Percentiles rank a stretch among this genome's conserved stretches.
These are phyloP conservation scores for Dictyostelium brefeldianum DNA, from an alignment of 78 protist genomes.

Conservation along the genomic window DNA sequence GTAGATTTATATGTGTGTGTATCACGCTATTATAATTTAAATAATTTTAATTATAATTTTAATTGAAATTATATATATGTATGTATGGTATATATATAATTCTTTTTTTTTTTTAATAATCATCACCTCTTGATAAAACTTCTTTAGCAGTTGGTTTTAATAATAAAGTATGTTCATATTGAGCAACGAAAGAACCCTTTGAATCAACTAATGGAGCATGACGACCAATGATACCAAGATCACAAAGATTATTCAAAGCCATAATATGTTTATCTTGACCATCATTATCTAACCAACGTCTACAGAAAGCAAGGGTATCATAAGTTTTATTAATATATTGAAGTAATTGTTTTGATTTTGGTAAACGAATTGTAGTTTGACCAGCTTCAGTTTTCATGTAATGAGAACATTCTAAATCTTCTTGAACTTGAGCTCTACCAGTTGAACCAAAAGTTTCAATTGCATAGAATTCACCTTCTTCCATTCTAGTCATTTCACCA, in stretches of 20 bases:
- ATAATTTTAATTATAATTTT: no score
- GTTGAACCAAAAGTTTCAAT: constrained; percentile 99
- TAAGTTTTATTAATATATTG: constrained; percentile 90
- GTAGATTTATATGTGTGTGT: no score
- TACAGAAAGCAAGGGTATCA: constrained; percentile 98
- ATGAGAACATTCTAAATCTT: constrained; percentile 96
- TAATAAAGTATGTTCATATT: constrained; percentile 97
- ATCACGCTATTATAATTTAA: no score
- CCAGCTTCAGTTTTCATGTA: constrained; percentile 90
- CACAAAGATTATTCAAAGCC: constrained; percentile 91
- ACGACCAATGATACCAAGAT: constrained; percentile 85
- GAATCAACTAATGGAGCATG: constrained; percentile 98
- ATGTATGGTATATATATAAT: neutral
- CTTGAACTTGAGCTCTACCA: constrained; percentile 90
- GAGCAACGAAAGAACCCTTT: constrained; percentile 96
- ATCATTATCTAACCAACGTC: constrained; percentile 65
- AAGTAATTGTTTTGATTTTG: constrained; percentile 91
- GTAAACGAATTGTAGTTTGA: constrained; percentile 70
- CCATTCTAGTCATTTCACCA: constrained; percentile 88
- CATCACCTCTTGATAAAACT: constrained; percentile 96
- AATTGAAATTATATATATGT: no score
- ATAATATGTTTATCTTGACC: constrained; percentile 85
- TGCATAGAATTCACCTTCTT: constrained; percentile 99
- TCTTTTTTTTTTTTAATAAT: constrained; percentile 86
- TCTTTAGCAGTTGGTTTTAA: constrained; percentile 97